Evolutionary conservation across 1,284 basidiomycete species (phyloP).

Genomic region (Sporisorium graminicola): DNA sequence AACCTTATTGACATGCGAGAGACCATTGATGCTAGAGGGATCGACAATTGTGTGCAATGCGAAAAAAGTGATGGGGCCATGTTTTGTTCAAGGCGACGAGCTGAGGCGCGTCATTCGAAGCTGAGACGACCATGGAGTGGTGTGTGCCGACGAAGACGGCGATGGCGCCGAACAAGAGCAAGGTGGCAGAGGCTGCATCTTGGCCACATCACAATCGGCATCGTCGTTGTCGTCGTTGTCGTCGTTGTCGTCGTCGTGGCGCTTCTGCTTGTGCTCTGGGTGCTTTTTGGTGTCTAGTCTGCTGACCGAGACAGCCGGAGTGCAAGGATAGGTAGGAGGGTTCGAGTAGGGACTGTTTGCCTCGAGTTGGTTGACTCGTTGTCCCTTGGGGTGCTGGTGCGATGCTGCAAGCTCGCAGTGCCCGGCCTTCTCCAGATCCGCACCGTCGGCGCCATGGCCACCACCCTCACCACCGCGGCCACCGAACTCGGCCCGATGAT

Average conservation of each 20-base stretch:
- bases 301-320: slow-evolving; percentile 15
- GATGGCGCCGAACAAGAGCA: background rate
- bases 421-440: background rate
- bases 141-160: background rate
- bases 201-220: too few relatives aligned
- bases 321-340: slow-evolving; percentile 27
- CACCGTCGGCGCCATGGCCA: background rate
- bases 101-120: slow-evolving; percentile 2
- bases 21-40: too few relatives aligned
- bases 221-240: background rate
- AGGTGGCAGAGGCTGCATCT: background rate
- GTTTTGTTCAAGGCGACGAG: background rate
- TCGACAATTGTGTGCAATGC: too few relatives aligned
- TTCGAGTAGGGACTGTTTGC: slow-evolving; percentile 7
- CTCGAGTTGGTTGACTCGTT: background rate
- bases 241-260: background rate
- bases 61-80: too few relatives aligned
- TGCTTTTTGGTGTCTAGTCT: slow-evolving; percentile 1
- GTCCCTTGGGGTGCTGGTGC: background rate
- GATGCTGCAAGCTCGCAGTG: background rate
- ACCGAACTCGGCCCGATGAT: slow-evolving; percentile 1
- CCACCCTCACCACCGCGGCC: background rate
- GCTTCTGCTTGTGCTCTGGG: background rate
- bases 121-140: slow-evolving; percentile 2
- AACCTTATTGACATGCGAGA: too few relatives aligned